phyloP scores from a whole-genome alignment of 345 rosid genomes.

The Raphanus sativus region DNA sequence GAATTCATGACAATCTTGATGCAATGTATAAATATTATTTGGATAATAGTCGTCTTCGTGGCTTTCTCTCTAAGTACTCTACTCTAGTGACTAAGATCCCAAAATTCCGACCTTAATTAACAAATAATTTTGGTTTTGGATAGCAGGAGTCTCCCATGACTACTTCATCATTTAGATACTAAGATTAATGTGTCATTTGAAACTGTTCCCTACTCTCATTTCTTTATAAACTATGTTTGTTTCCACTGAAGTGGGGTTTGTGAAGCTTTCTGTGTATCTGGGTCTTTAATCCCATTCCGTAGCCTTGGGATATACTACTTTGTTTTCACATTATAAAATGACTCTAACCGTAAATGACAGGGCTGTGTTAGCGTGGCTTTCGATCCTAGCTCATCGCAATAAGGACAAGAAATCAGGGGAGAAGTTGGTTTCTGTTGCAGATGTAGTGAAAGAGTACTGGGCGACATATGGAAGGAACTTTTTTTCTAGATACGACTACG shows the following conservation, averaged over 20 bases:
- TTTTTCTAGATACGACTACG: constrained; percentile 93
- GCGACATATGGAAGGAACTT: constrained; percentile 89
- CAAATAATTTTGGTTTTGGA: background rate
- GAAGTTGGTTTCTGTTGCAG: constrained; percentile 74
- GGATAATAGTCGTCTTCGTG: background rate
- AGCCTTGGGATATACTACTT: constrained; percentile 5
- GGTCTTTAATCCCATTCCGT: background rate
- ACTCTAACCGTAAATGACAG: constrained; percentile 43
- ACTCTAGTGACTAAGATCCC: constrained; percentile 1
- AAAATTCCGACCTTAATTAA: background rate
- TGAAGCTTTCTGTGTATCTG: background rate
- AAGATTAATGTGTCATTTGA: background rate
- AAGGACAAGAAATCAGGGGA: constrained; percentile 78
- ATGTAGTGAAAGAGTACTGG: constrained; percentile 89
- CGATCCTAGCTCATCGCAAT: constrained; percentile 78
- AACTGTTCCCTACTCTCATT: background rate
- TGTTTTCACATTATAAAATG: background rate
- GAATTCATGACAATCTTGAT: constrained; percentile 2
- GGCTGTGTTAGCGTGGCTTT: constrained; percentile 97
- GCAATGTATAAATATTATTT: constrained; percentile 1
- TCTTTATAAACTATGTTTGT: background rate
- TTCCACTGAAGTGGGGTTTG: background rate
- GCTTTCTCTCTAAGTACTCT: background rate
- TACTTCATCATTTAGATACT: background rate
- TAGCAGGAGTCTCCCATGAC: background rate